phyloP scores from a whole-genome alignment of 2,329 filamentous ascomycete genomes.

The Zymoseptoria tritici region DNA sequence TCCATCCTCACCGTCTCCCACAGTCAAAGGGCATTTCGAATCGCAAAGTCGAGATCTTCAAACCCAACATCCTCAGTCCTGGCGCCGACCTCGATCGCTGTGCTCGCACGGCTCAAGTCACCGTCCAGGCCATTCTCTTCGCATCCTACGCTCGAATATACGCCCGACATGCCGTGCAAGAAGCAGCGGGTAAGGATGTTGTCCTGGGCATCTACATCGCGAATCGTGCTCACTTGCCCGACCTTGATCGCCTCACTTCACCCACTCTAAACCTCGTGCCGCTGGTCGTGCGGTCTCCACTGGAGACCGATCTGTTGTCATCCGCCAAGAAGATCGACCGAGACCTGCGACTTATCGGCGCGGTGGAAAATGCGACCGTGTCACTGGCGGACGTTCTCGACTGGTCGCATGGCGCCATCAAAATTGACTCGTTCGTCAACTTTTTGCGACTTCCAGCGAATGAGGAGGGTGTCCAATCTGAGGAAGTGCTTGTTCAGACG shows the following conservation, averaged over 20 bases:
- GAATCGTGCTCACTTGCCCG: slow-evolving; percentile 55
- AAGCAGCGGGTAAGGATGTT: slow-evolving; percentile 34
- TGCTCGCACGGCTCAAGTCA: slow-evolving; percentile 50
- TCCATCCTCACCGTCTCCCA: slow-evolving; percentile 13
- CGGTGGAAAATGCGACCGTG: slow-evolving; percentile 47
- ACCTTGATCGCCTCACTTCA: slow-evolving; percentile 46
- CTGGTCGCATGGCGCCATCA: slow-evolving; percentile 62
- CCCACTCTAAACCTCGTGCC: slow-evolving; percentile 78
- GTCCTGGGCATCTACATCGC: slow-evolving; percentile 77
- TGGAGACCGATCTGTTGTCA: slow-evolving; percentile 33
- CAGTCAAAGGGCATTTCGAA: slow-evolving; percentile 12
- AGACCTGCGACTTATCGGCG: slow-evolving; percentile 58
- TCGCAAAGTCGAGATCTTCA: slow-evolving; percentile 39
- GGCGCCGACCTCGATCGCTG: slow-evolving; percentile 35
- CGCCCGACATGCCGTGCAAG: slow-evolving; percentile 21
- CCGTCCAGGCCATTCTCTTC: slow-evolving; percentile 67
- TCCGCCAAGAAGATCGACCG: slow-evolving; percentile 57
- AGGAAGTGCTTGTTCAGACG: slow-evolving; percentile 20
- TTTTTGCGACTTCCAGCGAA: slow-evolving; percentile 55
- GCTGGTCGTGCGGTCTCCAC: slow-evolving; percentile 47
- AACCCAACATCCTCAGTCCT: slow-evolving; percentile 40
- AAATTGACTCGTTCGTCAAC: slow-evolving; percentile 70
- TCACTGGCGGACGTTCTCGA: slow-evolving; percentile 62
- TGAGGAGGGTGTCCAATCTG: slow-evolving; percentile 6
- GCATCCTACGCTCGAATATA: slow-evolving; percentile 58